Evolutionary conservation across 106 monocot genomes (phyloP).

Genomic region (Dendrobium officinale): DNA sequence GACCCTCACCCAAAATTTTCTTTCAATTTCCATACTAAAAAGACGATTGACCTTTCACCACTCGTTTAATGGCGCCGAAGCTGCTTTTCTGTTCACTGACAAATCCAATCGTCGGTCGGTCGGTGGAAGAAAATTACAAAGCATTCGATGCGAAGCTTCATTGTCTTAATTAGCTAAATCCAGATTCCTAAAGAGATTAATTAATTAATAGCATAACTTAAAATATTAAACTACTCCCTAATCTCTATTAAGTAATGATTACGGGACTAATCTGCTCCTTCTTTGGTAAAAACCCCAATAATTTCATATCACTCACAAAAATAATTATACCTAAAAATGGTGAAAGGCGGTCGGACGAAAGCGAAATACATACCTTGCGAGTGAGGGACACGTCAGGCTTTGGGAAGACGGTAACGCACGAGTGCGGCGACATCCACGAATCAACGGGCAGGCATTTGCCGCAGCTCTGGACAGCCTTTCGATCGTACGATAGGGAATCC

Average conservation of each 20-base stretch:
- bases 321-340: neutral
- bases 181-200: neutral
- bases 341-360: neutral
- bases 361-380: slow-evolving; percentile 48
- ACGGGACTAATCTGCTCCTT: too few relatives aligned
- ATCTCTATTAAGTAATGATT: too few relatives aligned
- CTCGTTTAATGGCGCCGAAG: neutral
- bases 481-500: slow-evolving; percentile 76
- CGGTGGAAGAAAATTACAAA: neutral
- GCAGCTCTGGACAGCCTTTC: slow-evolving; percentile 72
- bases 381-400: slow-evolving; percentile 73
- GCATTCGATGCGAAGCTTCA: neutral
- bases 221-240: too few relatives aligned
- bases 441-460: slow-evolving; percentile 51
- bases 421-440: slow-evolving; percentile 22
- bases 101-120: neutral
- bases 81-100: neutral
- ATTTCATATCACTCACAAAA: too few relatives aligned
- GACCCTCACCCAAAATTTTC: too few relatives aligned
- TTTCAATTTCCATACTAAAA: neutral
- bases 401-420: slow-evolving; percentile 54
- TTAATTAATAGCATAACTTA: neutral
- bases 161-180: neutral
- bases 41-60: neutral
- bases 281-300: too few relatives aligned